These are phyloP conservation scores for Cylindrotheca closterium DNA, from an alignment of 108 stramenopile species.

Conservation along the genomic window DNA sequence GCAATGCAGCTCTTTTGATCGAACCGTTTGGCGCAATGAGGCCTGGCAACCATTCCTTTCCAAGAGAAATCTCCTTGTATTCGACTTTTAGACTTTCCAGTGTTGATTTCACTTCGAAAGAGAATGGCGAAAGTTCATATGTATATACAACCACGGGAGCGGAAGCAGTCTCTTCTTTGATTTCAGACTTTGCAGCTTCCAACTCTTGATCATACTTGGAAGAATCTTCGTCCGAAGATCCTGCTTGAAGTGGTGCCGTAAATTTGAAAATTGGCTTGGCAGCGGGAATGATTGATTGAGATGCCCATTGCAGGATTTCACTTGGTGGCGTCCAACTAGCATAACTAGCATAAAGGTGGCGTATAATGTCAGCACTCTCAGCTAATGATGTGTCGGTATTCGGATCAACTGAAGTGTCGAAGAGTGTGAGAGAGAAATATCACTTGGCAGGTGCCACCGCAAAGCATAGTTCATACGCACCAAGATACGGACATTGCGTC, in stretches of 20 bases:
- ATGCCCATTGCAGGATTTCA: slow-evolving; percentile 51
- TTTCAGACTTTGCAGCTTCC: slow-evolving; percentile 36
- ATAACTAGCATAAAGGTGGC: slow-evolving; percentile 81
- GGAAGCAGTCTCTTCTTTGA: slow-evolving; percentile 32
- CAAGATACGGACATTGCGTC: slow-evolving; percentile 80
- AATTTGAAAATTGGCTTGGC: slow-evolving; percentile 42
- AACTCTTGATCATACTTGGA: slow-evolving; percentile 35
- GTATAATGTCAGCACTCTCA: slow-evolving; percentile 82
- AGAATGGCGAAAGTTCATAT: slow-evolving; percentile 71
- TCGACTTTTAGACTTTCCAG: slow-evolving; percentile 48
- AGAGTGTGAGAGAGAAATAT: neutral
- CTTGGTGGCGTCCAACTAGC: slow-evolving; percentile 65
- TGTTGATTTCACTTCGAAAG: slow-evolving; percentile 44
- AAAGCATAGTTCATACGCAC: too few species aligned
- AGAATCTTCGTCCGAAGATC: slow-evolving; percentile 36
- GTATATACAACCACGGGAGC: slow-evolving; percentile 63
- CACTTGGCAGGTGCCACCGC: too few species aligned
- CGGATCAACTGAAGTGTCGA: slow-evolving; percentile 53
- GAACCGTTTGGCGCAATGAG: slow-evolving; percentile 47
- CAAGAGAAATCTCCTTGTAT: slow-evolving; percentile 53
- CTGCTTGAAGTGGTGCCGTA: slow-evolving; percentile 63
- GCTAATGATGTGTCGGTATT: slow-evolving; percentile 77
- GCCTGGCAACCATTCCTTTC: slow-evolving; percentile 72
- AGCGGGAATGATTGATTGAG: slow-evolving; percentile 44
- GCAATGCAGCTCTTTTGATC: slow-evolving; percentile 47